Evolutionary conservation across 1,284 basidiomycete genomes (phyloP).

Genomic region (Sanghuangporus baumii): DNA sequence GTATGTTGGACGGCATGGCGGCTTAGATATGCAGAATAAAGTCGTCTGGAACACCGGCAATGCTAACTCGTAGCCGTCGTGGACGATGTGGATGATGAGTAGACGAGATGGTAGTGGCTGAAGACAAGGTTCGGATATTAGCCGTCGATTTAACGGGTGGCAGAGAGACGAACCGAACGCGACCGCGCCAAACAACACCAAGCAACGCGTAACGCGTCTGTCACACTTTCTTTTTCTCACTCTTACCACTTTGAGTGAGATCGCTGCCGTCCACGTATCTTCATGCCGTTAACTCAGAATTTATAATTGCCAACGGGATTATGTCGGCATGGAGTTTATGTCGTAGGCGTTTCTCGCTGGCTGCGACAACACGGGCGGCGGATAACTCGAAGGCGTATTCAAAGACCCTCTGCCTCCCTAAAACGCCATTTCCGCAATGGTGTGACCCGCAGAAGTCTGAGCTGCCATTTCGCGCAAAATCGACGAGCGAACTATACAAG

Average conservation of each 20-base stretch:
- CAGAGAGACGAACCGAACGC: slow-evolving; percentile 16
- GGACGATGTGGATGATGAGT: neutral
- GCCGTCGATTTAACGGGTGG: slow-evolving; percentile 8
- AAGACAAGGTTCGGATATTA: slow-evolving; percentile 1
- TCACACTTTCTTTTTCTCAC: slow-evolving; percentile 5
- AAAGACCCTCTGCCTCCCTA: slow-evolving; percentile 80
- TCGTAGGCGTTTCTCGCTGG: slow-evolving; percentile 1
- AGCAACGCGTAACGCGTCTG: slow-evolving; percentile 17
- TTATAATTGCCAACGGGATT: neutral
- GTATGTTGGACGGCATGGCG: slow-evolving; percentile 18
- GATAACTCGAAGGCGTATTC: slow-evolving; percentile 35
- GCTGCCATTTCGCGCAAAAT: slow-evolving; percentile 54
- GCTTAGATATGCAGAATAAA: neutral
- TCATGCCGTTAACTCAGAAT: neutral
- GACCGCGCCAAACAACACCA: slow-evolving; percentile 15
- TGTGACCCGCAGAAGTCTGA: slow-evolving; percentile 65
- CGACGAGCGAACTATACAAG: slow-evolving; percentile 74
- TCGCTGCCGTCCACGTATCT: too few species aligned
- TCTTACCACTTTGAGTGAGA: neutral
- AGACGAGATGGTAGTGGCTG: slow-evolving; percentile 9
- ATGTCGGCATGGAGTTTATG: slow-evolving; percentile 6
- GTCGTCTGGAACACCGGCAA: neutral
- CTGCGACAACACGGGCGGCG: neutral
- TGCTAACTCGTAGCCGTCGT: neutral
- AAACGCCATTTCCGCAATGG: slow-evolving; percentile 77